Base-by-base conservation (phyloP, 1,284 basidiomycete genomes). In the Pascua sp. region DNA sequence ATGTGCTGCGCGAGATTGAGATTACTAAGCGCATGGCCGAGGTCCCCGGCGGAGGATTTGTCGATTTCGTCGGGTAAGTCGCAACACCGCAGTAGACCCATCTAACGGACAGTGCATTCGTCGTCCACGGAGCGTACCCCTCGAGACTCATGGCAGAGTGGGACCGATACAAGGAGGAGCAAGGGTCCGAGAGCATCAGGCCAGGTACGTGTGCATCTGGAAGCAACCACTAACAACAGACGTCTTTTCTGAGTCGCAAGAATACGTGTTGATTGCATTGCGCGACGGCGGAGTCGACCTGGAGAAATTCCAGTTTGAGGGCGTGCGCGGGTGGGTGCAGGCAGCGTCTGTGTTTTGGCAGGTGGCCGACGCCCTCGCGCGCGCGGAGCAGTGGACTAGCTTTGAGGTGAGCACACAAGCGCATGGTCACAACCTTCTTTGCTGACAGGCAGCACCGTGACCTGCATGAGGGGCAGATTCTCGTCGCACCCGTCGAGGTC, bases 391-490 rank as follows among this genome's bases (percentile, higher is more conserved):
- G 18, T 78, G 85, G 53, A 84, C 86, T 12, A 80, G 83, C 16
- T 98, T 98, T 64, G 95, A 98, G 84, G 93, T 93, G 62, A 64
- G 81, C 4, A 7, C 8, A 1, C 16, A 5, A n/a, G n/a, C n/a
- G n/a, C 1, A 2, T 8, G 11, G n/a, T 8, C 5, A 4, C 44
- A 42, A 32, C 7, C 4, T 32, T 7, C 24, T 32, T 32, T 32
- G 52, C 59, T 61, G n/a, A 61, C 55, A 36, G 3, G 24, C 70
- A 96, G 90, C 96, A 98, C 77, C 91, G 95, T 16, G 95, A 98
- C 75, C 82, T 98, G 40, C 95, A 98, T 70, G 92, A 92, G 85
- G 95, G 95, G n/a, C 96, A 98, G 75, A 88, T 98, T 49, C 83
- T 98, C 11, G 85, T 98, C 48, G 47, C 81, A 4, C n/a, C 56